These are phyloP conservation scores for Neotropicomus parvogracilis DNA, from an alignment of 1,284 basidiomycete genomes.

Conservation along the genomic window DNA sequence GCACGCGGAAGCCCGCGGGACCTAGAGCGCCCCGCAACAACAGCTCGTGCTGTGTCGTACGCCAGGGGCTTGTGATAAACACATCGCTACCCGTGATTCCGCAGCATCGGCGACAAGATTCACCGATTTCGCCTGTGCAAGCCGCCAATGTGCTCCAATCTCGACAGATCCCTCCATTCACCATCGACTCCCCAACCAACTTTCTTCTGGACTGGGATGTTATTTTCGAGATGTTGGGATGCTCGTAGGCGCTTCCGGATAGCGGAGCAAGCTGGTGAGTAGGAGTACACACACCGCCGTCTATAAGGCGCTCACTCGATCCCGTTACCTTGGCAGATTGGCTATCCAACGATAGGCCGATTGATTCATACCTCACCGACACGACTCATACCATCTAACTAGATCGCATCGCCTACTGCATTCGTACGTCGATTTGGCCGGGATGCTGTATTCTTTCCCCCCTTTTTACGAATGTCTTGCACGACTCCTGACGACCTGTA, in stretches of 20 bases:
- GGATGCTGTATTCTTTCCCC: conserved; percentile 6
- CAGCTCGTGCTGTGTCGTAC: conserved; percentile 3
- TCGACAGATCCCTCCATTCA: conserved; percentile 7
- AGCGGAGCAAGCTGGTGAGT: conserved; percentile 17
- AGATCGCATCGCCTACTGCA: conserved; percentile 6
- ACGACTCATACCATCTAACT: conserved; percentile 6
- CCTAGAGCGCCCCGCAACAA: conserved; percentile 24
- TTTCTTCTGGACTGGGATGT: conserved; percentile 35
- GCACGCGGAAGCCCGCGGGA: conserved; percentile 23
- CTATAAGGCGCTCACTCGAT: neutral
- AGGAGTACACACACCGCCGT: neutral
- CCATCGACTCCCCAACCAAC: conserved; percentile 16
- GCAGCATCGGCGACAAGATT: conserved; percentile 9
- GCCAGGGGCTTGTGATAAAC: conserved; percentile 16
- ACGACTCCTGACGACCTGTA: neutral
- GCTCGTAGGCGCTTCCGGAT: conserved; percentile 5
- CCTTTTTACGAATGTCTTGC: neutral
- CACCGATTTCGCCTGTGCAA: conserved; percentile 14
- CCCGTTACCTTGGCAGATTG: conserved; percentile 5
- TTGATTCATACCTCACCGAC: conserved; percentile 8
- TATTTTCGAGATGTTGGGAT: conserved; percentile 33
- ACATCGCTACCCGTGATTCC: conserved; percentile 14
- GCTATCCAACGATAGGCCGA: neutral
- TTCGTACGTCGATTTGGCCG: conserved; percentile 3
- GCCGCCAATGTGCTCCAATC: conserved; percentile 4